Evolutionary conservation across 1,284 basidiomycete genomes (phyloP).

Genomic region (Rhodotorula sp.): DNA sequence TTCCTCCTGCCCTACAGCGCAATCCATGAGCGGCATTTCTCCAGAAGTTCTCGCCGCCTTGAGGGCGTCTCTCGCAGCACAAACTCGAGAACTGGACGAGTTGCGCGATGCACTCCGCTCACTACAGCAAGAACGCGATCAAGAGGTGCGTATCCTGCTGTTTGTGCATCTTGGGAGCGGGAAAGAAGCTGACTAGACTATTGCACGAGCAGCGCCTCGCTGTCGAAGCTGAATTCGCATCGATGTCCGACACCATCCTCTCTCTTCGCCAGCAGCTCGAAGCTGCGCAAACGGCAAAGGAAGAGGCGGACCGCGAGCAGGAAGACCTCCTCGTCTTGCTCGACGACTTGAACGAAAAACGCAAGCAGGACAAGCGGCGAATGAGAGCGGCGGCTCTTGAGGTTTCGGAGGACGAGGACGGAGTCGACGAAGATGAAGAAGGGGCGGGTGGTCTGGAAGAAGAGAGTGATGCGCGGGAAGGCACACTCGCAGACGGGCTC

Average conservation of each 20-base stretch:
- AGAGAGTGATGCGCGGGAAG: neutral
- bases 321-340: constrained; percentile 75
- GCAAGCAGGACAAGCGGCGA: constrained; percentile 73
- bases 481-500: neutral
- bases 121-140: constrained; percentile 48
- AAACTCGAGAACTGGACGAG: constrained; percentile 70
- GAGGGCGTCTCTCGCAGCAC: constrained; percentile 73
- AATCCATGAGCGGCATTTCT: constrained; percentile 66
- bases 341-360: constrained; percentile 85
- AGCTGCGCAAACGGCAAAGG: constrained; percentile 39
- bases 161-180: neutral
- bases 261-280: constrained; percentile 32
- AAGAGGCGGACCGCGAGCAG: constrained; percentile 60
- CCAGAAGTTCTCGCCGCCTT: constrained; percentile 76
- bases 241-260: constrained; percentile 49
- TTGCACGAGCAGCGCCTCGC: constrained; percentile 8
- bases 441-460: neutral
- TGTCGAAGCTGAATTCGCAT: constrained; percentile 46
- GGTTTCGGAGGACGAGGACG: constrained; percentile 65
- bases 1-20: constrained; percentile 43
- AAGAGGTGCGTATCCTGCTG: constrained; percentile 29
- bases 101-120: constrained; percentile 52
- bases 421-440: constrained; percentile 68
- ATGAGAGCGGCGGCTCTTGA: constrained; percentile 73
- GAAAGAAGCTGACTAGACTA: neutral